Percentiles rank a stretch among this genome's conserved stretches.
phyloP scores from a whole-genome alignment of 495 filamentous ascomycete genomes.

The Xylaria scruposa region DNA sequence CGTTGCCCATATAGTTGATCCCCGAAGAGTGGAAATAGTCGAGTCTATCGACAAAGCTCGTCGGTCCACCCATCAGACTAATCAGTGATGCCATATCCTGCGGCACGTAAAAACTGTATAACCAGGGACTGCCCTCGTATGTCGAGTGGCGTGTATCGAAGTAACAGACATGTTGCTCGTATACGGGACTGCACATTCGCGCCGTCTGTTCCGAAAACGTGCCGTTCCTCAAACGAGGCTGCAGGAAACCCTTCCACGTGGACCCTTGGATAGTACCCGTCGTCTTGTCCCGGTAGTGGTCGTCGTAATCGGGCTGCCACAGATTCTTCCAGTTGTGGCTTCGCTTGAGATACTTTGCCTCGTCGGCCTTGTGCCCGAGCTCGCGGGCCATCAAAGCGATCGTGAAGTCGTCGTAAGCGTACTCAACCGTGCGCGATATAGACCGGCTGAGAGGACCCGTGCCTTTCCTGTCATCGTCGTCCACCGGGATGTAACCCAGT shows the following conservation, averaged over 20 bases:
- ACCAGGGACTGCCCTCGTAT: conserved; percentile 74
- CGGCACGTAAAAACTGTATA: conserved; percentile 75
- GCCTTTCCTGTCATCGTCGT: conserved; percentile 66
- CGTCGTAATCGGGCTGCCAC: conserved; percentile 53
- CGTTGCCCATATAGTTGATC: conserved; percentile 75
- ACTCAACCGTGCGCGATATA: conserved; percentile 72
- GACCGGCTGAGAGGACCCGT: conserved; percentile 66
- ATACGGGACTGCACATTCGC: conserved; percentile 63
- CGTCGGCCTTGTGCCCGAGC: conserved; percentile 56
- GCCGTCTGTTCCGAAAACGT: conserved; percentile 72
- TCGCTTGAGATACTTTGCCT: conserved; percentile 62
- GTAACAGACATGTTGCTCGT: conserved; percentile 54
- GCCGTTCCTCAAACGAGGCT: conserved; percentile 67
- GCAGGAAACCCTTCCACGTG: conserved; percentile 71
- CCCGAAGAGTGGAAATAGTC: conserved; percentile 68
- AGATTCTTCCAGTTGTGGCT: conserved; percentile 64
- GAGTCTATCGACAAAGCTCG: conserved; percentile 64
- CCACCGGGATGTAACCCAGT: conserved; percentile 65
- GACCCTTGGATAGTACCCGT: conserved; percentile 35
- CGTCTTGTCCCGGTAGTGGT: conserved; percentile 42
- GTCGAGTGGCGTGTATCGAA: conserved; percentile 68
- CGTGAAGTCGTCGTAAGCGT: conserved; percentile 75
- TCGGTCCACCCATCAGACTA: conserved; percentile 62
- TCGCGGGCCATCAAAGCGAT: conserved; percentile 61
- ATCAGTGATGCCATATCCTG: conserved; percentile 72